These are phyloP conservation scores for Mycena galericulata DNA, from an alignment of 768 basidiomycete species.

Conservation along the genomic window DNA sequence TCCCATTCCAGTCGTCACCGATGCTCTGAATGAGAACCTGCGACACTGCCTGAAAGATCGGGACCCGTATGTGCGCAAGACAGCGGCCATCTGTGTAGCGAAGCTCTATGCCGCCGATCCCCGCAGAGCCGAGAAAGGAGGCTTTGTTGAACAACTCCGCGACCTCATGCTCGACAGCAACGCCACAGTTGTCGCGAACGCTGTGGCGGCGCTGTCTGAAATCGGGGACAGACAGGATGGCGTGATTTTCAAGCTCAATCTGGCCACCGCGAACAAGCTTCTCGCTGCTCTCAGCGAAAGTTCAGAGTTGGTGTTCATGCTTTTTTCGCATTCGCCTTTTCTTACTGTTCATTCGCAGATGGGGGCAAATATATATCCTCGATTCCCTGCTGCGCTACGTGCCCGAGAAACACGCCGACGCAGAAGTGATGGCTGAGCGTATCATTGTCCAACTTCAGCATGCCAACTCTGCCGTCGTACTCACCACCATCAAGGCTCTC, in stretches of 20 bases:
- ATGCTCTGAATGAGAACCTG: slow-evolving; percentile 88
- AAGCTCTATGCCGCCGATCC: slow-evolving; percentile 94
- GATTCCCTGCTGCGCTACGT: slow-evolving; percentile 94
- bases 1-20: slow-evolving; percentile 88
- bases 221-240: slow-evolving; percentile 96
- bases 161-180: slow-evolving; percentile 94
- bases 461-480: slow-evolving; percentile 98
- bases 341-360: slow-evolving; percentile 64
- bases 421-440: slow-evolving; percentile 95
- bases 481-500: slow-evolving; percentile 97
- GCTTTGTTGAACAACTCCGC: slow-evolving; percentile 91
- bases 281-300: slow-evolving; percentile 94
- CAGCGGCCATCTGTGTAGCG: slow-evolving; percentile 96
- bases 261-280: slow-evolving; percentile 89
- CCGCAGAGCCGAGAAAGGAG: slow-evolving; percentile 86
- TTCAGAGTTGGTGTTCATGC: slow-evolving; percentile 82
- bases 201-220: slow-evolving; percentile 96
- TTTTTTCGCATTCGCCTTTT: neutral
- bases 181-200: slow-evolving; percentile 97
- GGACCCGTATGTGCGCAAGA: slow-evolving; percentile 99
- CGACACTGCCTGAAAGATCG: slow-evolving; percentile 93
- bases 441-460: slow-evolving; percentile 95
- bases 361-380: slow-evolving; percentile 99
- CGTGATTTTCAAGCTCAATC: slow-evolving; percentile 91
- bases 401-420: slow-evolving; percentile 89